phyloP scores from a whole-genome alignment of 2,329 filamentous ascomycete species.

The Drechslera avenae region DNA sequence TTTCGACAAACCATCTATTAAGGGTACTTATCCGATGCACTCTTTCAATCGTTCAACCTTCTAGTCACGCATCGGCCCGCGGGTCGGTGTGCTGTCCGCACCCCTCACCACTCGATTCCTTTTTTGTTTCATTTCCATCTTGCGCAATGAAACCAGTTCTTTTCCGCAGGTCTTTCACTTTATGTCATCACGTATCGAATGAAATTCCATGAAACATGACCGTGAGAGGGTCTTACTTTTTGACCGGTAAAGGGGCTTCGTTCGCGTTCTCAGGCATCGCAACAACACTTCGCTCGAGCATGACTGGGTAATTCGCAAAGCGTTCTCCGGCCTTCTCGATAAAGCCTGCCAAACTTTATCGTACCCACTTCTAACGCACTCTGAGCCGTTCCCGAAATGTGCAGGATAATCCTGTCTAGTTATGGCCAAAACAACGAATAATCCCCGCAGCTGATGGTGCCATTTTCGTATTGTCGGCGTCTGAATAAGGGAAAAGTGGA shows the following conservation, averaged over 20 bases:
- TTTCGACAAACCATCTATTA: no score
- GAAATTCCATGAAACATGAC: neutral
- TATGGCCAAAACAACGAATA: neutral
- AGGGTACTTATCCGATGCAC: no score
- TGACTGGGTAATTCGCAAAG: constrained; percentile 7
- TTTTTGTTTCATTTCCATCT: no score
- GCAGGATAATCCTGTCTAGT: neutral
- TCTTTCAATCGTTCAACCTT: no score
- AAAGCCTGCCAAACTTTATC: constrained; percentile 1
- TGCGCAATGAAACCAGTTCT: no score
- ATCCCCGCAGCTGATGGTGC: no score
- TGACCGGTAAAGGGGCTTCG: constrained; percentile 1
- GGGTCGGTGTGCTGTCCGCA: no score
- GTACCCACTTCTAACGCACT: neutral
- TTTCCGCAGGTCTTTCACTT: no score
- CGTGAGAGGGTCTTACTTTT: neutral
- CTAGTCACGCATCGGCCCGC: no score
- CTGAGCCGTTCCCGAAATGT: constrained; percentile 3
- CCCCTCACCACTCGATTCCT: neutral
- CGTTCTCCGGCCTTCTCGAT: constrained; percentile 7
- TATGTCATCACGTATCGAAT: no score
- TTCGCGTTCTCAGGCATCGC: constrained; percentile 2
- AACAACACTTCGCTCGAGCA: constrained; percentile 6
- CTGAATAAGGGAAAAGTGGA: constrained; percentile 1
- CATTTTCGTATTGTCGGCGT: neutral